Evolutionary conservation across 768 basidiomycete species (phyloP).

Genomic region (Mycena capillaripes): DNA sequence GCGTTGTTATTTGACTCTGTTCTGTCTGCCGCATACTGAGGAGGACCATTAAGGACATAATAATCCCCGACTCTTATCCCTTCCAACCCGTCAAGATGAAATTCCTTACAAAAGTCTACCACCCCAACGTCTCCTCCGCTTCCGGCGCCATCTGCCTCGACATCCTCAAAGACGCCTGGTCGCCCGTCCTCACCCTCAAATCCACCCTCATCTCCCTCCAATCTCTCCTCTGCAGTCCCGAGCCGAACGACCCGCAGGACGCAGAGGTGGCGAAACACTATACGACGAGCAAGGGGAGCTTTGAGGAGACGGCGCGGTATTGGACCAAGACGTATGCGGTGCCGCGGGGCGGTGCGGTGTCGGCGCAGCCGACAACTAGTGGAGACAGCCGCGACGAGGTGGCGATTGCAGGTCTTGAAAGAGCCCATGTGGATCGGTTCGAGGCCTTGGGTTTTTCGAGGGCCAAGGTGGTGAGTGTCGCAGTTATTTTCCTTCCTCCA

Average conservation of each 20-base stretch:
- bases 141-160: conserved; percentile 97
- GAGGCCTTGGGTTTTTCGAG: conserved; percentile 86
- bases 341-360: conserved; percentile 63
- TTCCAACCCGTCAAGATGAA: conserved; percentile 99
- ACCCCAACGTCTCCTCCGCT: conserved; percentile 95
- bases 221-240: conserved; percentile 92
- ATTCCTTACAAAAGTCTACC: conserved; percentile 96
- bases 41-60: conserved; percentile 68
- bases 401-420: conserved; percentile 87
- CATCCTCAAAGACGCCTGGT: conserved; percentile 92
- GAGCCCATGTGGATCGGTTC: conserved; percentile 88
- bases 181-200: conserved; percentile 94
- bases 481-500: too few relatives aligned
- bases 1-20: conserved; percentile 49
- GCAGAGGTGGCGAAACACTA: conserved; percentile 99
- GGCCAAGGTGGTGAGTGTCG: conserved; percentile 82
- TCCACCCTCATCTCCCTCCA: conserved; percentile 96
- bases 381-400: conserved; percentile 65
- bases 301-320: conserved; percentile 93
- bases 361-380: conserved; percentile 64
- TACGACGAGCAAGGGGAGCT: conserved; percentile 87
- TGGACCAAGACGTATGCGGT: conserved; percentile 96
- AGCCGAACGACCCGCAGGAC: conserved; percentile 97
- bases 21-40: background rate
- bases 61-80: conserved; percentile 92